A percentile compares a stretch with the other conserved stretches of the same genome.
Conservation (phyloP, 139 green algal genomes). For the Raphidocelis subcapitata region DNA sequence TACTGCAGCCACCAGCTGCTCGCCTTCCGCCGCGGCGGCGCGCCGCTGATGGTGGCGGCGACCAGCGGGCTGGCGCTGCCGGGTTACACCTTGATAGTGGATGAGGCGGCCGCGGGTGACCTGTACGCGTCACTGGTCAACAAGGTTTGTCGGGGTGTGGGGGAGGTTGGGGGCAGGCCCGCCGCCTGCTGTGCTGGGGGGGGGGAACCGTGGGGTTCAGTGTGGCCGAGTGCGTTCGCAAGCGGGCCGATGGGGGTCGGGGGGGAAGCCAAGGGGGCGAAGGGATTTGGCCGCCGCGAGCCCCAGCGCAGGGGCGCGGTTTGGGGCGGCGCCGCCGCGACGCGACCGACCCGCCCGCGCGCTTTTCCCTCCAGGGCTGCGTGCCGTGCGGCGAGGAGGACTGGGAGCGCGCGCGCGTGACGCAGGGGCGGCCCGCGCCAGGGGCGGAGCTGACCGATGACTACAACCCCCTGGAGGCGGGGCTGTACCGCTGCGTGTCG, state of each 20-base stretch:
- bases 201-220: too few relatives aligned
- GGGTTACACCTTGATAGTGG: constrained; percentile 75
- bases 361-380: constrained; percentile 46
- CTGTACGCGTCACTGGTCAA: constrained; percentile 56
- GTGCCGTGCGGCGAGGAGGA: constrained; percentile 69
- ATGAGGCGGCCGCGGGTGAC: constrained; percentile 60
- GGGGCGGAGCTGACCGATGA: constrained; percentile 63
- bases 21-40: constrained; percentile 49
- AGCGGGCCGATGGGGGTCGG: too few relatives aligned
- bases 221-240: too few relatives aligned
- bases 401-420: constrained; percentile 69
- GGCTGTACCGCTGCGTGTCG: constrained; percentile 65
- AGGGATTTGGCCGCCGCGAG: too few relatives aligned
- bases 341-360: too few relatives aligned
- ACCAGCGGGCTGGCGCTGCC: constrained; percentile 39
- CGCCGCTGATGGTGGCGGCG: constrained; percentile 48
- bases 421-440: constrained; percentile 55
- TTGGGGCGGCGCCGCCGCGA: too few relatives aligned
- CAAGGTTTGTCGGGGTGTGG: too few relatives aligned
- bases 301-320: too few relatives aligned
- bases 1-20: constrained; percentile 61
- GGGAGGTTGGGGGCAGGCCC: too few relatives aligned
- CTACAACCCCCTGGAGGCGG: constrained; percentile 81
- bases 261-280: too few relatives aligned
- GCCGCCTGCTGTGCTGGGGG: too few relatives aligned